These are phyloP conservation scores for Fragilaria crotonensis DNA, from an alignment of 108 stramenopile genomes.

Conservation along the genomic window DNA sequence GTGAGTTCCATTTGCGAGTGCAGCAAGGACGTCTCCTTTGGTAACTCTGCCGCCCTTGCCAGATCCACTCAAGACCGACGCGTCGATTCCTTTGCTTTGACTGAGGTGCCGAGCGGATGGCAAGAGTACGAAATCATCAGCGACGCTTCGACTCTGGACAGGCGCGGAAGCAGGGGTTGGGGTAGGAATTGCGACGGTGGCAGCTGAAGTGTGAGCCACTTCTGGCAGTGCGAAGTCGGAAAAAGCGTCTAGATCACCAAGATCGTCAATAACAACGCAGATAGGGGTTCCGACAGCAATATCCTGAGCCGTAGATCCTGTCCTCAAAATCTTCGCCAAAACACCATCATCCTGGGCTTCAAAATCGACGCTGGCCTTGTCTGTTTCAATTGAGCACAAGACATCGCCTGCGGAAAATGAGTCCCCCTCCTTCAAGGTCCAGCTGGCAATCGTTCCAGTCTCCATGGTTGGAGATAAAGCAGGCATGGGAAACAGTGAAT, in stretches of 20 bases:
- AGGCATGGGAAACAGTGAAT: constrained; percentile 76
- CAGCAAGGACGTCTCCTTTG: constrained; percentile 86
- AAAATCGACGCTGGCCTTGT: constrained; percentile 98
- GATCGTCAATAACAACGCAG: constrained; percentile 82
- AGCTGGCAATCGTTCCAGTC: constrained; percentile 78
- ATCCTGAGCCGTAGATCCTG: constrained; percentile 60
- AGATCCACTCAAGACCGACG: constrained; percentile 59
- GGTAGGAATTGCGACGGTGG: constrained; percentile 16
- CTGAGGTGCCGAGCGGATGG: constrained; percentile 80
- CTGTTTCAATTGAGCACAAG: constrained; percentile 94
- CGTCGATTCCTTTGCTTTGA: constrained; percentile 73
- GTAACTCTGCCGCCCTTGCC: constrained; percentile 88
- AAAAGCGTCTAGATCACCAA: constrained; percentile 81
- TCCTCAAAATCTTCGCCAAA: constrained; percentile 88
- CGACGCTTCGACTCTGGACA: constrained; percentile 18
- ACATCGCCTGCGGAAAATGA: constrained; percentile 85
- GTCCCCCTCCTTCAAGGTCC: constrained; percentile 80
- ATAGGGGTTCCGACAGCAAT: constrained; percentile 85
- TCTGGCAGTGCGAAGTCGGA: constrained; percentile 53
- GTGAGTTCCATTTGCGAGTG: constrained; percentile 36
- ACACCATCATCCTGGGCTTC: constrained; percentile 97
- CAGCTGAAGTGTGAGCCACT: constrained; percentile 22
- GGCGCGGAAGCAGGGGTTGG: constrained; percentile 25
- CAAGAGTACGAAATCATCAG: constrained; percentile 42
- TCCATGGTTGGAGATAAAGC: constrained; percentile 98